phyloP scores from a whole-genome alignment of 768 basidiomycete species.

The Tulasnella sp. region DNA sequence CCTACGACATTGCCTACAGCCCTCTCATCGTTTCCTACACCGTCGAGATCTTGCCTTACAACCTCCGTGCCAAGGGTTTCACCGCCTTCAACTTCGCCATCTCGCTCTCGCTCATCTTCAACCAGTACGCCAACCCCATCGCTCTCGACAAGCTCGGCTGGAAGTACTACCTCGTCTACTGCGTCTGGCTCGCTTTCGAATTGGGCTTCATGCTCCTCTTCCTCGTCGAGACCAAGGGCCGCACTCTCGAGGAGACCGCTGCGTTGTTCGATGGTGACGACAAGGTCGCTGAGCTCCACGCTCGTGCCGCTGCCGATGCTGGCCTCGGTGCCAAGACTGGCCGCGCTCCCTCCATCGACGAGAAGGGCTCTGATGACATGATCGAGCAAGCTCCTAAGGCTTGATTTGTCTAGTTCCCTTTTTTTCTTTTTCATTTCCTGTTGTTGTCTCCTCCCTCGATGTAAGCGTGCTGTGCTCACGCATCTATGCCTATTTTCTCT shows the following conservation, averaged over 20 bases:
- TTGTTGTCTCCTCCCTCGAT: neutral
- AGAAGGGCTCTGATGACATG: conserved; percentile 26
- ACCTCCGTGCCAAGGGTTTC: conserved; percentile 82
- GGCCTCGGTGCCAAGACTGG: neutral
- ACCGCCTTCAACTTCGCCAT: conserved; percentile 75
- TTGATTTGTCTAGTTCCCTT: neutral
- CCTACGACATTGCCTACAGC: conserved; percentile 80
- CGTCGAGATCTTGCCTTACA: conserved; percentile 81
- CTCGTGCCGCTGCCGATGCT: conserved; percentile 19
- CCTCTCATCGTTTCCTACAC: conserved; percentile 85
- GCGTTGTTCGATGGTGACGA: conserved; percentile 72
- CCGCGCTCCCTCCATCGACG: conserved; percentile 21
- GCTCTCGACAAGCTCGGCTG: conserved; percentile 60
- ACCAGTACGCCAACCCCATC: conserved; percentile 84
- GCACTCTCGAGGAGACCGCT: conserved; percentile 77
- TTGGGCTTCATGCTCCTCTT: conserved; percentile 61
- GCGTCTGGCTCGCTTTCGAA: conserved; percentile 66
- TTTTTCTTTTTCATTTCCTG: neutral
- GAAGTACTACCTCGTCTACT: conserved; percentile 80
- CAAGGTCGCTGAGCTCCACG: conserved; percentile 38
- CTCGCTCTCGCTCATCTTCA: conserved; percentile 79
- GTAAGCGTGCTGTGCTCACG: conserved; percentile 1
- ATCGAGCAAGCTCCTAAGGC: conserved; percentile 8
- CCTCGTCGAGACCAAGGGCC: conserved; percentile 43
- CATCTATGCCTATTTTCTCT: conserved; percentile 1